Evolutionary conservation across 495 filamentous ascomycete genomes (phyloP).

Genomic region (Aspergillus wentii): DNA sequence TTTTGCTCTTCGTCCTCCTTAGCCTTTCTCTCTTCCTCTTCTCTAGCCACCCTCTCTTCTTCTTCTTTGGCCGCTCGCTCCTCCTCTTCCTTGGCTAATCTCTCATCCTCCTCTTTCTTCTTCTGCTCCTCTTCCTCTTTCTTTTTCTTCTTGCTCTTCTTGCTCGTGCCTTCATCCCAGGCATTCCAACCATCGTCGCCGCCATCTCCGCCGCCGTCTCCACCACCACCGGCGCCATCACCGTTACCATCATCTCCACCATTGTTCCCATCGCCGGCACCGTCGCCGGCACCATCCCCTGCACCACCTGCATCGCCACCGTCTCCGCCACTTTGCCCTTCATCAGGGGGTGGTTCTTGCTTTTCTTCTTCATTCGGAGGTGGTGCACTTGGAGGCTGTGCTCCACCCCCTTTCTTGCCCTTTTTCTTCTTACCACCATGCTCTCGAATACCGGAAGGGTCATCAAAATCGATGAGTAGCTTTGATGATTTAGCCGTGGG

Average conservation of each 20-base stretch:
- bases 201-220: conserved; percentile 20
- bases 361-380: conserved; percentile 12
- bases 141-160: conserved; percentile 35
- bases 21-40: conserved; percentile 30
- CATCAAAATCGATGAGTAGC: conserved; percentile 49
- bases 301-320: conserved; percentile 17
- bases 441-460: conserved; percentile 42
- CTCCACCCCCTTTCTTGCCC: conserved; percentile 28
- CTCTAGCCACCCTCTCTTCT: conserved; percentile 29
- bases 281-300: conserved; percentile 27
- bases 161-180: conserved; percentile 35
- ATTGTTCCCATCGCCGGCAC: no score
- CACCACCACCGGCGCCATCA: conserved; percentile 26
- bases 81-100: conserved; percentile 18
- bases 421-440: conserved; percentile 42
- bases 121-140: conserved; percentile 28
- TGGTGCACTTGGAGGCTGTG: conserved; percentile 11
- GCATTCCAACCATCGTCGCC: conserved; percentile 33
- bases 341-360: conserved; percentile 3
- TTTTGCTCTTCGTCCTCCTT: conserved; percentile 31
- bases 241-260: conserved; percentile 28
- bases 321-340: conserved; percentile 23
- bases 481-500: conserved; percentile 32
- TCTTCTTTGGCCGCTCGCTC: conserved; percentile 22
- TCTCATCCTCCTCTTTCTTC: conserved; percentile 13